Conservation (phyloP, 352 stramenopile genomes). For the Phytopythium helicoides region DNA sequence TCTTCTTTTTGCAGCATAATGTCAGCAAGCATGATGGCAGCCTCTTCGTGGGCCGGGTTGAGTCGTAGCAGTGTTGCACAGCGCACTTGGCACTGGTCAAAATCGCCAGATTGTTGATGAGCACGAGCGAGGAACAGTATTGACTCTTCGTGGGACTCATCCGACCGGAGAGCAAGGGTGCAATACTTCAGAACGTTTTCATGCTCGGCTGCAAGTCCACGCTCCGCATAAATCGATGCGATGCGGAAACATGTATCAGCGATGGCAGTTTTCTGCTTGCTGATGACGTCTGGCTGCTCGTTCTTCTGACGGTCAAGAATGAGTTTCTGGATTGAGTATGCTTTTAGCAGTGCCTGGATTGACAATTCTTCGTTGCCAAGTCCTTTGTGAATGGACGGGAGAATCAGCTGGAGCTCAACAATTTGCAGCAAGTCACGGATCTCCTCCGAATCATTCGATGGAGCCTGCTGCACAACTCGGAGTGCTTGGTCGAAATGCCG, state of each 20-base stretch:
- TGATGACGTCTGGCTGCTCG: constrained; percentile 78
- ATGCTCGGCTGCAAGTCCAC: constrained; percentile 13
- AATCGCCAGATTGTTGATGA: constrained; percentile 65
- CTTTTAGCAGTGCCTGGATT: constrained; percentile 79
- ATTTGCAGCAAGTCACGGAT: constrained; percentile 65
- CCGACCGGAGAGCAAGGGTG: constrained; percentile 66
- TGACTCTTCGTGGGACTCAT: constrained; percentile 80
- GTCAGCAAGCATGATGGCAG: constrained; percentile 90
- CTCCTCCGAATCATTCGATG: constrained; percentile 63
- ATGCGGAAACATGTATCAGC: constrained; percentile 86
- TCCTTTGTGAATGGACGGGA: constrained; percentile 79
- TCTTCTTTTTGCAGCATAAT: constrained; percentile 88
- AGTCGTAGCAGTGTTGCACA: constrained; percentile 81
- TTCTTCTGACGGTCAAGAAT: constrained; percentile 81
- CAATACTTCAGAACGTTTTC: constrained; percentile 84
- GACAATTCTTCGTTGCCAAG: constrained; percentile 63
- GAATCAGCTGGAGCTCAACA: constrained; percentile 71
- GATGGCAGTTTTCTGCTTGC: constrained; percentile 65
- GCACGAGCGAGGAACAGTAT: constrained; percentile 83
- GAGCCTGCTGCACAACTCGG: constrained; percentile 73
- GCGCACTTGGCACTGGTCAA: constrained; percentile 85
- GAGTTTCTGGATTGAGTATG: constrained; percentile 82
- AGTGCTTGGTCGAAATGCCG: constrained; percentile 82
- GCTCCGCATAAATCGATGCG: constrained; percentile 59
- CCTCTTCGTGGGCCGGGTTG: constrained; percentile 82